Evolutionary conservation across 176 grass and related monocot genomes (phyloP).

Genomic region (Carex littledalei): DNA sequence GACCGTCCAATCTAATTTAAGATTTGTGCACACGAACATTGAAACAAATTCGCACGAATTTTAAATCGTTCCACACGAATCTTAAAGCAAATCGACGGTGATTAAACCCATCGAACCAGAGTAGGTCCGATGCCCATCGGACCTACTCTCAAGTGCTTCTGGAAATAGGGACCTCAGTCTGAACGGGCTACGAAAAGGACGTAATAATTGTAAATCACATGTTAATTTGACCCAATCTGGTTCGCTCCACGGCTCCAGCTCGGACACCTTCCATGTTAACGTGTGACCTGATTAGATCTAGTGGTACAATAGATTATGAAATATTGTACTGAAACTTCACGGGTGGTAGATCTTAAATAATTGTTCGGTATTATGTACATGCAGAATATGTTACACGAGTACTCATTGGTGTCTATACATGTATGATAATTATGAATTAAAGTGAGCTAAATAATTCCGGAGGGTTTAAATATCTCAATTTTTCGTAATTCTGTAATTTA

Average conservation of each 20-base stretch:
- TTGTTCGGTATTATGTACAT: not conserved
- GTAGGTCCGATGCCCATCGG: no score
- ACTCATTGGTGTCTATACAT: not conserved
- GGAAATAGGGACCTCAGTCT: no score
- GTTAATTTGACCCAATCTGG: not conserved
- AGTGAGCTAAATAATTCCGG: not conserved
- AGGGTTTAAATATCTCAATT: not conserved
- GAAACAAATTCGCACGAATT: no score
- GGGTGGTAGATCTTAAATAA: not conserved
- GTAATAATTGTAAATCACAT: not conserved
- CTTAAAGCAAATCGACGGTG: no score
- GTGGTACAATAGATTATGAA: not conserved
- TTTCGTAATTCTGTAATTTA: not conserved
- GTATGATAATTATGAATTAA: not conserved
- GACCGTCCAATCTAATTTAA: no score
- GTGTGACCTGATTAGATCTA: not conserved
- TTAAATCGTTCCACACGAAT: no score
- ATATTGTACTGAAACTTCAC: not conserved
- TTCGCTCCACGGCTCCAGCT: not conserved
- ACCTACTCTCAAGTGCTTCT: no score
- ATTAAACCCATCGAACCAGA: no score
- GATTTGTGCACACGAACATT: no score
- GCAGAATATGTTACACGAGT: not conserved
- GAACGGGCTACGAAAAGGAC: no score
- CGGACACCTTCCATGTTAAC: not conserved